phyloP scores from a whole-genome alignment of 352 stramenopile species.

The Phytophthora cactorum region DNA sequence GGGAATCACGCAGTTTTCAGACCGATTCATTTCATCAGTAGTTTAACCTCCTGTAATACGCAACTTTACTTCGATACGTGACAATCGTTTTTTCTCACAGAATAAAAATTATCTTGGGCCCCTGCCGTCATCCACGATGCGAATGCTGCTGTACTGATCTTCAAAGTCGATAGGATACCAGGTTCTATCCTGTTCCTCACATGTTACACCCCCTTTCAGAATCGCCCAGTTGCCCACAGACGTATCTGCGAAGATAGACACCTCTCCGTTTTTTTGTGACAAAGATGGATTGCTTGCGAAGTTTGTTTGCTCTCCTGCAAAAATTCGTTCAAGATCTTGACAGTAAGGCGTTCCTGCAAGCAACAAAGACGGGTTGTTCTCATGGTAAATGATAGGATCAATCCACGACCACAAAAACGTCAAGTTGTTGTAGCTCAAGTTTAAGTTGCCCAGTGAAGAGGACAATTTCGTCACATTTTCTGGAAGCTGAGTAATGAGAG shows the following conservation, averaged over 20 bases:
- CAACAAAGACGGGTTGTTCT: slow-evolving; percentile 3
- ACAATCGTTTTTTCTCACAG: neutral
- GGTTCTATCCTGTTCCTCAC: slow-evolving; percentile 12
- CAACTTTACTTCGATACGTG: no score
- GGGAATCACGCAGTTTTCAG: slow-evolving; percentile 22
- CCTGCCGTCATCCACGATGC: neutral
- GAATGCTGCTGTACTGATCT: slow-evolving; percentile 25
- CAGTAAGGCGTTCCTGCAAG: slow-evolving; percentile 21
- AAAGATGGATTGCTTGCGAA: slow-evolving; percentile 4
- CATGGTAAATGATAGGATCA: slow-evolving; percentile 9
- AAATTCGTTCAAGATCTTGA: slow-evolving; percentile 9
- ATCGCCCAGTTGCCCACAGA: slow-evolving; percentile 16
- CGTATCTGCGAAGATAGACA: slow-evolving; percentile 9
- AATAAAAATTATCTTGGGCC: neutral
- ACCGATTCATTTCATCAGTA: slow-evolving; percentile 25
- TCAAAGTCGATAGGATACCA: slow-evolving; percentile 34
- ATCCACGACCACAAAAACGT: slow-evolving; percentile 24
- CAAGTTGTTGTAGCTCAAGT: slow-evolving; percentile 21
- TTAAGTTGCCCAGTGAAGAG: slow-evolving; percentile 12
- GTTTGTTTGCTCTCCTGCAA: slow-evolving; percentile 6
- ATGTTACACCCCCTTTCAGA: slow-evolving; percentile 11
- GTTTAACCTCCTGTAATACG: slow-evolving; percentile 11
- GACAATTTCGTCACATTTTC: slow-evolving; percentile 11
- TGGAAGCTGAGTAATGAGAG: slow-evolving; percentile 22
- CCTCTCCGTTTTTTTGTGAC: neutral